phyloP scores from a whole-genome alignment of 2,329 filamentous ascomycete genomes.

The Xylaria sp. region DNA sequence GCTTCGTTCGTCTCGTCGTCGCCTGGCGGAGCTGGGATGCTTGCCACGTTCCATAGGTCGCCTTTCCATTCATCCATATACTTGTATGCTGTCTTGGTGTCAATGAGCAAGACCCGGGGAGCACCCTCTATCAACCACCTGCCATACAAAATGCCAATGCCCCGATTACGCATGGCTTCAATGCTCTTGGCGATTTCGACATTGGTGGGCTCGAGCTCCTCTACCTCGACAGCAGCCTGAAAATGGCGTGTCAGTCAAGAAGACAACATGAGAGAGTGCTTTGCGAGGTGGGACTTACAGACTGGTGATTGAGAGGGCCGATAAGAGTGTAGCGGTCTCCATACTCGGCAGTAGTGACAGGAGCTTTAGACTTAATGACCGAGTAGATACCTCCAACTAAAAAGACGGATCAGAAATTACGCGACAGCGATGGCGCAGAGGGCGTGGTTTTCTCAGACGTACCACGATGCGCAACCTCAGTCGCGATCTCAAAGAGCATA shows the following conservation, averaged over 20 bases:
- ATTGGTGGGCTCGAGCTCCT: constrained; percentile 86
- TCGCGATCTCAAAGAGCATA: constrained; percentile 94
- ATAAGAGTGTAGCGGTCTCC: constrained; percentile 96
- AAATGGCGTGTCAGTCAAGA: constrained; percentile 17
- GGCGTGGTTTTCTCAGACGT: constrained; percentile 49
- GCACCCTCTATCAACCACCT: constrained; percentile 98
- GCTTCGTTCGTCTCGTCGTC: constrained; percentile 98
- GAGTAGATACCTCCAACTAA: constrained; percentile 98
- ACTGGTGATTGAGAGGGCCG: constrained; percentile 90
- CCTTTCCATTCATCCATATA: constrained; percentile 97
- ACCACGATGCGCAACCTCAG: constrained; percentile 97
- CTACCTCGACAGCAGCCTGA: constrained; percentile 96
- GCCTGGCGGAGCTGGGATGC: constrained; percentile 90
- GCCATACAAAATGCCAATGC: constrained; percentile 90
- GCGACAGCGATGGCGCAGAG: not conserved
- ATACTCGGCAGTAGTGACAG: constrained; percentile 98
- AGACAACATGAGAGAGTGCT: not conserved
- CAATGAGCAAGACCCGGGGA: constrained; percentile 90
- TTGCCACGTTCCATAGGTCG: constrained; percentile 91
- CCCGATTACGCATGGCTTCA: constrained; percentile 90
- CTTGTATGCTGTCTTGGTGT: constrained; percentile 91
- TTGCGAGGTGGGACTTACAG: constrained; percentile 65
- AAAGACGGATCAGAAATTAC: constrained; percentile 39
- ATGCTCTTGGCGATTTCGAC: constrained; percentile 85
- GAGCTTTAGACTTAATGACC: constrained; percentile 98